Evolutionary conservation across 805 yeast genomes (phyloP), one percentile per base, ranked within the genome.

Genomic region (Diddensiella transvaalensis): DNA sequence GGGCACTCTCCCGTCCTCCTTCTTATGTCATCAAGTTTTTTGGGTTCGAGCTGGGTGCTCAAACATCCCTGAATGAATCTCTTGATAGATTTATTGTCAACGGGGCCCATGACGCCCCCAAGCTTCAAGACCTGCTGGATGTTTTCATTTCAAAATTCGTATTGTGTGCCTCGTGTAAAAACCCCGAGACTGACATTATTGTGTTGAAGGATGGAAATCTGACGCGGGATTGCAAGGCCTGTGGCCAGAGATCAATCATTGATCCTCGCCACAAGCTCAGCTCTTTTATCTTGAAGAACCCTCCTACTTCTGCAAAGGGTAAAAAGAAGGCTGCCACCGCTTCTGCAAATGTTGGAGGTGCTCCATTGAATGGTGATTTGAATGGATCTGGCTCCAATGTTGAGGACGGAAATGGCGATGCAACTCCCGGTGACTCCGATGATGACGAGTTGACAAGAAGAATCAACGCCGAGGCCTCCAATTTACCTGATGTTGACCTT

Each of bases 11-110:
- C 58, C 83, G 99, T 71, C 98, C 99, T 29, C 82, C 96, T 32
- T 73, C 91, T 29, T 93, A 93, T 65, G 80, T 93, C 54, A 82
- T 93, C 69, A 93, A 93, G 73, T 93, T 80, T 70, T 93, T 93
- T 66, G 99, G 99, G 37, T 86, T 85, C 62, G 99, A 93, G 73
- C 77, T 93, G 50, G 99, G 99, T 71, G 98, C 99, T 10, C 96
- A 87, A 71, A 90, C 98, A 35, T 75, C 86, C 43, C 79, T 85
- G 58, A 79, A 83, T 61, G 95, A 86, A 57, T 78, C 76, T 47
- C 79, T 79, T 40, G 98, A 91, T 64, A 83, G 96, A 63, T 93
- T 80, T 68, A 74, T 91, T 56, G 95, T 93, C 53, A 93, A 93
- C 68, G 99, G 99, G 72, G 87, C 82, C 38, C 99, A 93, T 65